Evolutionary conservation across 352 stramenopile genomes (phyloP), one percentile per base, ranked within the genome.

Genomic region (Phytophthora boehmeriae): DNA sequence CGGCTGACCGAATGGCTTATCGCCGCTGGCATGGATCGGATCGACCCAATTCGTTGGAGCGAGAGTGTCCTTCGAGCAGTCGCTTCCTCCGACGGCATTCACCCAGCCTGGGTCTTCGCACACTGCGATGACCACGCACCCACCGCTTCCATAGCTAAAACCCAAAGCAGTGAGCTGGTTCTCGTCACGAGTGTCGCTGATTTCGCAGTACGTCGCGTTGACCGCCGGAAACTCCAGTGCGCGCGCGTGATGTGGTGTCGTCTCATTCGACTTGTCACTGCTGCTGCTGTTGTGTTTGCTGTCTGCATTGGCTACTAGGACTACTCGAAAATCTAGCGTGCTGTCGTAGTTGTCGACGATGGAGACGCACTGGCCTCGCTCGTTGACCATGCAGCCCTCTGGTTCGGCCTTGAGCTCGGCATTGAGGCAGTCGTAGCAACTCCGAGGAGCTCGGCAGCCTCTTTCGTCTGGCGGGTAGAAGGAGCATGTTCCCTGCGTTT

Each of bases 391-490:
- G 34, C 71, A 78, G 16, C 59, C 66, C 25, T 66, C 48, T 4
- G 55, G 60, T 25, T 76, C 61, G 16, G 46, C 51, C 1, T 57
- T 49, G 17, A 80, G 45, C 3, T 63, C 20, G 20, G 35, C 35
- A 53, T 84, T 76, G 42, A 76, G 61, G 46, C 75, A 80, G 54
- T 84, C 62, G 50, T 66, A 79, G 66, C 72, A 84, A 35, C 58
- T 71, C 23, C 72, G 69, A 46, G 65, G 71, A 1, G 58, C 52
- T 54, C 45, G 57, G 59, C 63, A 80, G 28, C 59, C 68, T 20
- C 23, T 35, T 27, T 36, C 13, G 45, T 67, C 54, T 22, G 46
- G 28, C n/a, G 71, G 63, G 48, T 79, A 75, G 55, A 67, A 76
- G 2, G 67, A 69, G 16, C 71, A 77, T 1, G 49, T 65, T 44